Evolutionary conservation across 495 filamentous ascomycete species (phyloP).

Genomic region (Beverwykella pulmonaria): DNA sequence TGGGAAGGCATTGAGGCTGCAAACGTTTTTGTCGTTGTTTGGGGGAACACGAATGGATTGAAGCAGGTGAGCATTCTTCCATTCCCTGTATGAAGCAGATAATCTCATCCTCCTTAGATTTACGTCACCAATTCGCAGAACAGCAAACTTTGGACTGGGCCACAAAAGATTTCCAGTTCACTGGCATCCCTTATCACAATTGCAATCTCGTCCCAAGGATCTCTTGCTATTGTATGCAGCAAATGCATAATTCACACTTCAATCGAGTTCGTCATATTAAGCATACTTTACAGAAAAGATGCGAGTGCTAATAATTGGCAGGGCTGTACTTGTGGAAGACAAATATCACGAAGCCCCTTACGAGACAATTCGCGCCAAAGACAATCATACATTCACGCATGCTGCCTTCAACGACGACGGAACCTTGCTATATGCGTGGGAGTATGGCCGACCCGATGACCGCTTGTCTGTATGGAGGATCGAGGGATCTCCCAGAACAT

Average conservation of each 20-base stretch:
- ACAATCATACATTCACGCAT: constrained; percentile 1
- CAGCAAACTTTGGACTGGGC: neutral
- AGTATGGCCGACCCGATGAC: constrained; percentile 5
- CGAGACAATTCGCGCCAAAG: neutral
- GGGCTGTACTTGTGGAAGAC: no score
- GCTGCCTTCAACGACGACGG: constrained; percentile 8
- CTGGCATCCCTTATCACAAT: neutral
- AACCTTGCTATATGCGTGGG: constrained; percentile 7
- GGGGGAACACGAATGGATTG: neutral
- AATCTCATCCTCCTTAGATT: neutral
- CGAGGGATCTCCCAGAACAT: neutral
- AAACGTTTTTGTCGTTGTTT: neutral
- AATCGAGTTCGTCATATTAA: neutral
- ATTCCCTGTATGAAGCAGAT: neutral
- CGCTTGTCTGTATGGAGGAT: constrained; percentile 5
- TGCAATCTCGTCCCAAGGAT: neutral
- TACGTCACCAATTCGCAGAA: neutral
- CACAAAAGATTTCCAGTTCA: neutral
- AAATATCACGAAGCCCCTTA: neutral
- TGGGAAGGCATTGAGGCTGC: neutral
- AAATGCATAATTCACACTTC: neutral
- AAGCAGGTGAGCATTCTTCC: constrained; percentile 1
- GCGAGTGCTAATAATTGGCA: no score
- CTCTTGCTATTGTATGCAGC: constrained; percentile 1
- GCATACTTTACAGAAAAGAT: no score